These are phyloP conservation scores for Emergomyces orientalis DNA, from an alignment of 2,329 filamentous ascomycete genomes.

Conservation along the genomic window DNA sequence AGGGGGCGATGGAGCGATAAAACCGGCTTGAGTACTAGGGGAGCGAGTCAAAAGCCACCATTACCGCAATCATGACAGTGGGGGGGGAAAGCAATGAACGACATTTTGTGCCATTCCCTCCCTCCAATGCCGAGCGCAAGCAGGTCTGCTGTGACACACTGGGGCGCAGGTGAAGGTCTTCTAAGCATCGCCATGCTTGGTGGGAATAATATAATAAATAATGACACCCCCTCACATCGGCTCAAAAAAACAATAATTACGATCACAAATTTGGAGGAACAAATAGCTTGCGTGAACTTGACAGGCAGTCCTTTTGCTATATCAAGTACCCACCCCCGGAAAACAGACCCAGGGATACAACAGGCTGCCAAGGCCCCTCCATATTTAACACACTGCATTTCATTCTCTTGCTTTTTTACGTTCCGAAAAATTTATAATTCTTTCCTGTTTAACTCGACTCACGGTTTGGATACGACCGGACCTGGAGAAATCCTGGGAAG, in stretches of 20 bases:
- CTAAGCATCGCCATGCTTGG: background rate
- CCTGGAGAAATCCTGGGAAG: no score
- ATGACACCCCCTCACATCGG: background rate
- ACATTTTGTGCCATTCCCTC: background rate
- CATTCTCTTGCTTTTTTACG: background rate
- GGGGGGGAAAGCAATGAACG: conserved; percentile 5
- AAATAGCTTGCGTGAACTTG: background rate
- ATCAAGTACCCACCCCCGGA: no score
- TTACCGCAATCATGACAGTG: conserved; percentile 1
- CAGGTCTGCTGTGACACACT: background rate
- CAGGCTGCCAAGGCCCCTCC: no score
- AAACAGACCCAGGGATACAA: no score
- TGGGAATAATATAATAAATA: background rate
- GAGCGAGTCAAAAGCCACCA: conserved; percentile 1
- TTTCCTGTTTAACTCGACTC: background rate
- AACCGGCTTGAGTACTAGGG: background rate
- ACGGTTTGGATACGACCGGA: no score
- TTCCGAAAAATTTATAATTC: background rate
- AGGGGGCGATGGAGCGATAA: background rate
- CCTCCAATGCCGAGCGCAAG: background rate
- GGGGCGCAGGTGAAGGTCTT: background rate
- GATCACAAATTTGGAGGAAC: background rate
- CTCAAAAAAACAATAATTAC: background rate
- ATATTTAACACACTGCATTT: no score
- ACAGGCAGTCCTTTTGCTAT: no score